Evolutionary conservation across 768 basidiomycete species (phyloP), one percentile per base, ranked within the genome.

Genomic region (Termitomyces bulborhizus): DNA sequence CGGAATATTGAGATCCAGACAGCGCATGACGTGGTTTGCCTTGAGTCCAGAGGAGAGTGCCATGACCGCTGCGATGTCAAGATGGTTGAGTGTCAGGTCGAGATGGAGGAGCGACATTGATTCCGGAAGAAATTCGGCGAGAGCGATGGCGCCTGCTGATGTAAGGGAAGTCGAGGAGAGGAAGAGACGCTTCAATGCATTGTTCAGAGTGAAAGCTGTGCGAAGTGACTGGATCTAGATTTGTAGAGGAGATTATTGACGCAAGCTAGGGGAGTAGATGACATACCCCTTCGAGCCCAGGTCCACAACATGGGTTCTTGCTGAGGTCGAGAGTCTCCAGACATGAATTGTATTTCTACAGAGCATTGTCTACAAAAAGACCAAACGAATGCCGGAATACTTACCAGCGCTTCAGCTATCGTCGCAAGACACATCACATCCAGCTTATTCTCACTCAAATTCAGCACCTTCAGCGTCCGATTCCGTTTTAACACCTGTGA

Each of bases 401-500:
- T 62, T 55, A 95, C 93, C 67, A 99, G 69, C 1, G 94, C 89
- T 69, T 99, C 96, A 0, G 93, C 94, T 13, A 99, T 77, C 0
- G 79, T 73, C 2, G 86, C 82, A 9, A 99, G 74, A 51, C 92
- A 91, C 8, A 79, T 73, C 0, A 90, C 81, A 55, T 96, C 96
- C 5, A 99, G 81, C 67, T 89, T 93, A 69, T 98, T 98, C 68
- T 98, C 96, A 63, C 90, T 88, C 50, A 98, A 72, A 68, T 98
- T 98, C 26, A 98, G 77, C 5, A 98, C 86, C 70, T 96, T 97
- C 43, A 98, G 75, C 3, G 96, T 98, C 43, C 94, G 77, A 69
- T 99, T 98, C 37, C 96, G 86, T 66, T 98, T 98, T 59, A 98
- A 75, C 0, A 98, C 96, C 70, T 98, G 95, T 0, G 94, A 88